These are phyloP conservation scores for Immersiporthe knoxdaviesiana DNA, from an alignment of 2,329 filamentous ascomycete genomes.

Conservation along the genomic window DNA sequence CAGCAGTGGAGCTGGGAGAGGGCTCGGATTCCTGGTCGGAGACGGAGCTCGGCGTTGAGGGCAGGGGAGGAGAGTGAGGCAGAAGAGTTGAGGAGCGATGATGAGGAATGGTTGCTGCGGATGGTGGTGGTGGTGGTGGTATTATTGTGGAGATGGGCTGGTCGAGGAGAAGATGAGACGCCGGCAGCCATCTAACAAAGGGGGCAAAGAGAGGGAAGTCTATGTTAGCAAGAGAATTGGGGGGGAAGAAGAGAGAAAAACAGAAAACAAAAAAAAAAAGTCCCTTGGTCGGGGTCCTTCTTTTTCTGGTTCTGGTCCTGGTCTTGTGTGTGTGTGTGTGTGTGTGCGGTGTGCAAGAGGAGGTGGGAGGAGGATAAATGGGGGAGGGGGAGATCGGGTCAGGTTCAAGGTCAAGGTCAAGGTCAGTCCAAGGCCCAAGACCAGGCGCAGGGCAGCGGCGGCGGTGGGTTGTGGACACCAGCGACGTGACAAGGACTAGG, in stretches of 20 bases:
- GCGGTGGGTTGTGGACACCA: slow-evolving; percentile 9
- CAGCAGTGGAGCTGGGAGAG: slow-evolving; percentile 15
- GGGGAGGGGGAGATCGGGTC: slow-evolving; percentile 12
- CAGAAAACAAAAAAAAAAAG: slow-evolving; percentile 10
- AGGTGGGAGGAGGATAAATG: slow-evolving; percentile 17
- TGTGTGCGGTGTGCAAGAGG: slow-evolving; percentile 4
- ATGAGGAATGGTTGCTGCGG: slow-evolving; percentile 14
- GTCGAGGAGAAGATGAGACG: slow-evolving; percentile 30
- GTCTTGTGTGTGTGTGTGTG: slow-evolving; percentile 8
- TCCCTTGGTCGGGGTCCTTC: slow-evolving; percentile 1
- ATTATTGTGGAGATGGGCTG: slow-evolving; percentile 26
- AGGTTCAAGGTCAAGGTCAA: slow-evolving; percentile 14
- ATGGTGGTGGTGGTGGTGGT: slow-evolving; percentile 30
- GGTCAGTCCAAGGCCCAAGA: not conserved
- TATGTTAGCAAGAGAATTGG: slow-evolving; percentile 25
- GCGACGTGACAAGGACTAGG: slow-evolving; percentile 19
- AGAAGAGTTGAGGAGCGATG: slow-evolving; percentile 17
- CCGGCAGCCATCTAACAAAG: slow-evolving; percentile 32
- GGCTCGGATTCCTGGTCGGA: slow-evolving; percentile 13
- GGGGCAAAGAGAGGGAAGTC: slow-evolving; percentile 7
- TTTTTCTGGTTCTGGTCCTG: slow-evolving; percentile 17
- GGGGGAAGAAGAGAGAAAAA: slow-evolving; percentile 9
- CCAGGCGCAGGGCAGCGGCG: slow-evolving; percentile 15
- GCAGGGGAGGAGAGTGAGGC: slow-evolving; percentile 1
- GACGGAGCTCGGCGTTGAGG: slow-evolving; percentile 6